Base-by-base conservation (phyloP, 352 stramenopile genomes). In the Globisporangium ultimum region DNA sequence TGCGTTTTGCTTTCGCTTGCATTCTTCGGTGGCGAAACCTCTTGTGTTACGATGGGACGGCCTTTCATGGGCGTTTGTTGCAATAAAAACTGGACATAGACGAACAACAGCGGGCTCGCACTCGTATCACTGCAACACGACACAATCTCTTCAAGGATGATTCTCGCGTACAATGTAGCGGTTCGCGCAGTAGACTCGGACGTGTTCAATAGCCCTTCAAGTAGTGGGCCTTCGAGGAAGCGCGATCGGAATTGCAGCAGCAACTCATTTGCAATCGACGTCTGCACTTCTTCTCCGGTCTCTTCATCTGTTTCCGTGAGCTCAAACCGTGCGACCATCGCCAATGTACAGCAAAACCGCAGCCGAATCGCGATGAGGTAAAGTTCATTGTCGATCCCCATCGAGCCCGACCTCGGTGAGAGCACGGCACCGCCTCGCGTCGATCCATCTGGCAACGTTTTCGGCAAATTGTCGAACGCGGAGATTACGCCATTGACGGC, bases 341-440 rank as follows among this genome's bases (percentile, higher is more conserved):
- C 67, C 17, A 95, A 67, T 15, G 86, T 93, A 22, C 80, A 91
- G 60, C 86, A 95, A 58, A 95, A 95, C 1, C 84, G 86, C n/a
- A 95, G 55, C 6, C 84, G 70, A 1, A 77, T 70, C 34, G 84
- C 78, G 1, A 95, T 68, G 12, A 71, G 66, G 28, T 81, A 70
- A 2, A 95, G 60, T 18, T 90, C 80, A 17, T 62, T 57, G 3
- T 79, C 72, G 54, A 87, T 81, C 11, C 56, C 67, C n/a, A 62
- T 63, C 9, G 57, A 55, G 3, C 60, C 53, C 14, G 24, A 60
- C 15, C 61, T 65, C 24, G 52, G 50, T 24, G 62, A 67, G 34
- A 55, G 57, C 41, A 58, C 36, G 14, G 53, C 32, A 0, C 60
- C 18, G 18, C 60, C n/a, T 43, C 48, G 40, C 14, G 38, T 51